These are phyloP conservation scores for Bipolaris gigantea DNA, from an alignment of 2,329 filamentous ascomycete genomes.

Conservation along the genomic window DNA sequence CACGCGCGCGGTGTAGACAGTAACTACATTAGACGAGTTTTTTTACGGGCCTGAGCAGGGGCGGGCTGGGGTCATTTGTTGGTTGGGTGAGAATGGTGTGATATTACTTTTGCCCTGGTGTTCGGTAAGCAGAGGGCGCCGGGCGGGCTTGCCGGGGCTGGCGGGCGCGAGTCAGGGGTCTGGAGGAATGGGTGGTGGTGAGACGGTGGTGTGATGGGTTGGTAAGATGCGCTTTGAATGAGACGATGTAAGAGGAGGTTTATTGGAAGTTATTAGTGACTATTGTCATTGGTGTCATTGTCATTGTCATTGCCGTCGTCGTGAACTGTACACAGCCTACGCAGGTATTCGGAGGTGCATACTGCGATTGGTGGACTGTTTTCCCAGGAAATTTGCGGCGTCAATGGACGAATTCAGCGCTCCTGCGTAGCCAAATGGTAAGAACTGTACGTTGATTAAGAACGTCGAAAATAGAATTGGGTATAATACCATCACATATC, in stretches of 20 bases:
- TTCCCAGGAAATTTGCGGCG: not conserved
- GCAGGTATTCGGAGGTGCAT: not conserved
- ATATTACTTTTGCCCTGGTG: slow-evolving; percentile 5
- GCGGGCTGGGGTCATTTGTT: not conserved
- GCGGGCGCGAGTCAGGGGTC: no score
- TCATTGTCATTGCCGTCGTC: not conserved
- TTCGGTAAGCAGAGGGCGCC: no score
- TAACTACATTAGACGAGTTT: not conserved
- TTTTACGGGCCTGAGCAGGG: not conserved
- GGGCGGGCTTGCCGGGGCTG: no score
- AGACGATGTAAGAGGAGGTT: no score
- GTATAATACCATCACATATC: not conserved
- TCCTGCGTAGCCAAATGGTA: not conserved
- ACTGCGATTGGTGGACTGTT: not conserved
- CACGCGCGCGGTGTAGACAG: no score
- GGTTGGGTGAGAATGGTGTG: slow-evolving; percentile 33
- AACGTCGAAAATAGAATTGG: not conserved
- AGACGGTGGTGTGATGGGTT: no score
- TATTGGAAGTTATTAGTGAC: no score
- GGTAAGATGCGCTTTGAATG: no score
- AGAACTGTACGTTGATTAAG: not conserved
- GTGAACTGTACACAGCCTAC: not conserved
- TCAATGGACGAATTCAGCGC: not conserved
- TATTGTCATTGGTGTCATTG: no score
- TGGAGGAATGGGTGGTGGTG: no score